Percentiles rank a stretch among this genome's conserved stretches.
These are phyloP conservation scores for Gymnopilus junonius DNA, from an alignment of 768 basidiomycete genomes.

Conservation along the genomic window DNA sequence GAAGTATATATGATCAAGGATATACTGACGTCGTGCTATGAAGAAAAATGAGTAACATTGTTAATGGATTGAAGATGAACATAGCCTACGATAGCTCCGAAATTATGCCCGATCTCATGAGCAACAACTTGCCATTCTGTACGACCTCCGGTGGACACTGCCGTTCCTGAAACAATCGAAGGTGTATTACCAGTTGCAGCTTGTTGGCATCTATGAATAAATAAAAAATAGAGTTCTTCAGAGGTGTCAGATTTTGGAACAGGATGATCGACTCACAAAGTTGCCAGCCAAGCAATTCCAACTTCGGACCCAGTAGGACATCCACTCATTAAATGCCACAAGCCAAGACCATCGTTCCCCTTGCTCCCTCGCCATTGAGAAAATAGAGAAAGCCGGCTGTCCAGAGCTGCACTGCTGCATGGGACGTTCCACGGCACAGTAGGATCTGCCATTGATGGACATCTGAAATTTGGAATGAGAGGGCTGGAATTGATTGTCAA, in stretches of 20 bases:
- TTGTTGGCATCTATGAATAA: slow-evolving; percentile 56
- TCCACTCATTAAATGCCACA: slow-evolving; percentile 90
- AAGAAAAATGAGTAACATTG: slow-evolving; percentile 20
- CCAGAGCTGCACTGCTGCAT: slow-evolving; percentile 62
- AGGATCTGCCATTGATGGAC: slow-evolving; percentile 59
- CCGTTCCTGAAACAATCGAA: slow-evolving; percentile 75
- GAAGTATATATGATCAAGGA: slow-evolving; percentile 2
- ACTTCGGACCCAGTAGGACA: slow-evolving; percentile 82
- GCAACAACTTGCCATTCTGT: slow-evolving; percentile 85
- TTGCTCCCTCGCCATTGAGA: slow-evolving; percentile 81
- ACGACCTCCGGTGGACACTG: slow-evolving; percentile 75
- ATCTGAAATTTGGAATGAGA: slow-evolving; percentile 40
- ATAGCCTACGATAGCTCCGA: slow-evolving; percentile 80
- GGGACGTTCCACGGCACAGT: slow-evolving; percentile 75
- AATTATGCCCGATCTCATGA: slow-evolving; percentile 87
- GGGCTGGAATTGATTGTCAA: background rate
- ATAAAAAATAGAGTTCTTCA: slow-evolving; percentile 5
- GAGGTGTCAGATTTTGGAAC: background rate
- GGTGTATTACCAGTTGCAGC: slow-evolving; percentile 47
- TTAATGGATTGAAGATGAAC: slow-evolving; percentile 2
- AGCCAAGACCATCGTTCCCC: slow-evolving; percentile 73
- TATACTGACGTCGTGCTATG: slow-evolving; percentile 58
- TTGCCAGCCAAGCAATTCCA: slow-evolving; percentile 89
- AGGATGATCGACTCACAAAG: slow-evolving; percentile 50
- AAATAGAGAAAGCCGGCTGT: slow-evolving; percentile 76